Evolutionary conservation across 2,329 filamentous ascomycete genomes (phyloP), one percentile per base, ranked within the genome.

Genomic region (Microcyclospora tardicrescens): DNA sequence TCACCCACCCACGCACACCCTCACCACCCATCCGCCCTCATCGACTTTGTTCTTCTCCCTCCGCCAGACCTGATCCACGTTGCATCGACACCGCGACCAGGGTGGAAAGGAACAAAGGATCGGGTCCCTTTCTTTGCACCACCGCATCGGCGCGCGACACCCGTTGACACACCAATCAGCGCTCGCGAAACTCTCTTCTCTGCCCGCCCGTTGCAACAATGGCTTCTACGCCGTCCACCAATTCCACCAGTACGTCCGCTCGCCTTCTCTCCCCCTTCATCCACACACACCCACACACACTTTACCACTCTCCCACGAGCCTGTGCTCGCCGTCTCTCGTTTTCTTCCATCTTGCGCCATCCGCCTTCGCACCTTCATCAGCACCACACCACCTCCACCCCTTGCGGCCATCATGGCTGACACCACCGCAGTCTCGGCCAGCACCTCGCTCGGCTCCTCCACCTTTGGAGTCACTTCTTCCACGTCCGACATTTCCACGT

Each of bases 201-300:
- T n/a, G 16, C 36, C 8, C 37, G n/a, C 33, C n/a, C 32, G 12
- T 16, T 10, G 32, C 14, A 34, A n/a, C 37, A 28, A 30, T 11
- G 27, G 11, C 16, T 2, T 15, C 24, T 27, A 31, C 24, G 27
- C 13, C 34, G 10, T 37, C 33, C 12, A 16, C 37, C 16, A 42
- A 42, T 28, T 39, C 37, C 16, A 43, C 36, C 31, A 28, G 40
- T 42, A 38, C 30, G 40, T 27, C 16, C 6, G 30, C 30, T 8
- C 8, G 19, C 8, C 30, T 32, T 15, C 14, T n/a, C 28, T 31
- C 8, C 6, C 28, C 14, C 28, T 13, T 38, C 28, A 14, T 14
- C 9, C 14, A 2, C 29, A 19, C 13, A n/a, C n/a, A n/a, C n/a
- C n/a, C n/a, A n/a, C n/a, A n/a, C n/a, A n/a, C 28, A 33, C 16